Evolutionary conservation across 345 rosid species (phyloP), one percentile per base, ranked within the genome.

Genomic region (Microthlaspi erraticum): DNA sequence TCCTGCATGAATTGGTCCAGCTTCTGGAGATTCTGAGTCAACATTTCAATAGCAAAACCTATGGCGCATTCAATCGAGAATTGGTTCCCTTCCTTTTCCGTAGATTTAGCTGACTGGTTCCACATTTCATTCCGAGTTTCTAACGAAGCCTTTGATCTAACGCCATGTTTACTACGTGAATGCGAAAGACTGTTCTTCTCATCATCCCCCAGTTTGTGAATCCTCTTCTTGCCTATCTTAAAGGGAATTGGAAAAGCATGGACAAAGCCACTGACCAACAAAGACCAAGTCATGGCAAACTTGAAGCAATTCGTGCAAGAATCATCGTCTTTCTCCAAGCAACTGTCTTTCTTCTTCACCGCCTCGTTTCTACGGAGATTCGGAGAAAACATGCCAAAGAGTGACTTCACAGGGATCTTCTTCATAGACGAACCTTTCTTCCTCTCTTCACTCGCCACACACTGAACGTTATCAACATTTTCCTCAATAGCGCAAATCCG

Each of bases 301-400:
- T 84, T 87, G 74, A 87, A 83, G 76, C 97, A 91, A 56, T 85
- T 87, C 0, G 72, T 39, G 66, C 97, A 87, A 75, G 95, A 83
- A 58, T 68, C 88, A 19, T 81, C 87, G 2, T 78, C 84, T 64
- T 74, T 80, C 48, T 79, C 81, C 56, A 36, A 33, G 60, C 59
- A 77, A 75, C 75, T 72, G 16, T 67, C 83, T 72, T 80, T 79
- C 70, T 72, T 77, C 56, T 71, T 69, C n/a, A 66, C 77, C 31
- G n/a, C 80, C 50, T 65, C 86, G 38, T 31, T 64, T 46, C 70
- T 68, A 38, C 78, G 65, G 16, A 68, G 12, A 77, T 81, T 90
- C 23, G 74, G 74, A 0, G 85, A 70, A 72, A 87, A 82, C 83
- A 77, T 60, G 0, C 84, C 91, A 26, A 84, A 60, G 26, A 85